Evolutionary conservation across 352 stramenopile genomes (phyloP), one percentile per base, ranked within the genome.

Genomic region (Phytophthora hibernalis): DNA sequence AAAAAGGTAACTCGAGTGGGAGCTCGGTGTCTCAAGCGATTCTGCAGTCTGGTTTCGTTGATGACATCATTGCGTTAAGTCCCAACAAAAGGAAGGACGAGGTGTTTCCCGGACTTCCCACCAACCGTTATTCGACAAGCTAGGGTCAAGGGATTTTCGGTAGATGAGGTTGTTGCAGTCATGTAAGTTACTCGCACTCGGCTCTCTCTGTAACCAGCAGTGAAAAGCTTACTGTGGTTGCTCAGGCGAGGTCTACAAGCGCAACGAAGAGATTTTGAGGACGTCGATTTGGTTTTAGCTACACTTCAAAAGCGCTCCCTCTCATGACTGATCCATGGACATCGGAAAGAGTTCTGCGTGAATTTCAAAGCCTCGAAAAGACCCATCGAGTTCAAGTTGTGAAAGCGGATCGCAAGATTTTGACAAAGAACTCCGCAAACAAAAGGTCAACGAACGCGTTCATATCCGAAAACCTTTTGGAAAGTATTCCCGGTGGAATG

Each of bases 261-360:
- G 2, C 75, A 91, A 47, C 62, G 72, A 20, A 84, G 76, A 54
- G 48, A 83, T 5, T 42, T 79, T 21, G 64, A 70, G 21, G 72
- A 91, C 37, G 20, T 30, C 2, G 66, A 78, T 1, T 22, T 77
- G 5, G 77, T 91, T 1, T 7, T 90, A 2, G 71, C 76, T 11
- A 63, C 74, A 24, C 73, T 91, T 20, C 44, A 75, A 31, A 73
- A 76, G 15, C 75, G 83, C 21, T 56, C 70, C 5, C 81, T 12
- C 62, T 91, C 7, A 91, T 88, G 81, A 65, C 49, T 18, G 86
- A 88, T 24, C 18, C 79, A 5, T 89, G 79, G 81, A 80, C 70
- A 43, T 77, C 79, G 0, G 73, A 85, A 66, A 66, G 79, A 42
- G 44, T 66, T 26, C 16, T 72, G 2, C 72, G 77, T 1, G 56